Evolutionary conservation across 1,284 basidiomycete species (phyloP).

Genomic region (Rhodotorula sp.): DNA sequence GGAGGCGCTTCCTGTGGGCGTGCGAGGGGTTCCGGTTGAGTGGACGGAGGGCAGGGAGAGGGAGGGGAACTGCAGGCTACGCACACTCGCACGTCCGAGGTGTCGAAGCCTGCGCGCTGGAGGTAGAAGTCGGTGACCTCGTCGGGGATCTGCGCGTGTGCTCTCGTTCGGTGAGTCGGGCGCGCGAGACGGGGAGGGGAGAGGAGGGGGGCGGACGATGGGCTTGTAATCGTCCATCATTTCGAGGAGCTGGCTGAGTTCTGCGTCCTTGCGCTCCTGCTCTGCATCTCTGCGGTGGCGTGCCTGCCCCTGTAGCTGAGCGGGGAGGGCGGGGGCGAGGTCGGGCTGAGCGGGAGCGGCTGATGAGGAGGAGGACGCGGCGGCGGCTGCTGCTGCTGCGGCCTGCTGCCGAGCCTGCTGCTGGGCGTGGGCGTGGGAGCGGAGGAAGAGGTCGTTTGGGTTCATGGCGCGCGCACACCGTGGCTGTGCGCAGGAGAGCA

Average conservation of each 20-base stretch:
- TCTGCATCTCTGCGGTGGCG: constrained; percentile 62
- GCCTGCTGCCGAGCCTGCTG: constrained; percentile 2
- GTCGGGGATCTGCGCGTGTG: constrained; percentile 76
- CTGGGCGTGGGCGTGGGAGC: constrained; percentile 3
- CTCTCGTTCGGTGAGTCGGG: background rate
- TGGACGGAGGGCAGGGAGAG: background rate
- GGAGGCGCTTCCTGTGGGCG: constrained; percentile 58
- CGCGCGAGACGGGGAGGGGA: background rate
- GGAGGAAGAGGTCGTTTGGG: constrained; percentile 25
- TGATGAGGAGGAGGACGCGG: background rate
- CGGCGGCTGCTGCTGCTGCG: background rate
- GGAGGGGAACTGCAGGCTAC: constrained; percentile 40
- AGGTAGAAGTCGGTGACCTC: constrained; percentile 98
- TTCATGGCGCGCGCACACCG: constrained; percentile 11
- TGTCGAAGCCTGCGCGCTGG: constrained; percentile 93
- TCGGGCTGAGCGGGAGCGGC: background rate
- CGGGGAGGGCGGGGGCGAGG: background rate
- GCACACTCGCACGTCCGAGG: constrained; percentile 86
- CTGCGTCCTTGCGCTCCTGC: constrained; percentile 68
- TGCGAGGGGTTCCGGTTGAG: background rate
- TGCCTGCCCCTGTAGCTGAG: background rate
- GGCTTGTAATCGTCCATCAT: constrained; percentile 98
- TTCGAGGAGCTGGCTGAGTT: constrained; percentile 85
- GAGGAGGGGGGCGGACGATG: constrained; percentile 62
- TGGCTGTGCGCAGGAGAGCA: background rate